A percentile compares a stretch with the other conserved stretches of the same genome.
Evolutionary conservation across 1,139 yeast species (phyloP).

Genomic region (Suhomyces anneliseae): DNA sequence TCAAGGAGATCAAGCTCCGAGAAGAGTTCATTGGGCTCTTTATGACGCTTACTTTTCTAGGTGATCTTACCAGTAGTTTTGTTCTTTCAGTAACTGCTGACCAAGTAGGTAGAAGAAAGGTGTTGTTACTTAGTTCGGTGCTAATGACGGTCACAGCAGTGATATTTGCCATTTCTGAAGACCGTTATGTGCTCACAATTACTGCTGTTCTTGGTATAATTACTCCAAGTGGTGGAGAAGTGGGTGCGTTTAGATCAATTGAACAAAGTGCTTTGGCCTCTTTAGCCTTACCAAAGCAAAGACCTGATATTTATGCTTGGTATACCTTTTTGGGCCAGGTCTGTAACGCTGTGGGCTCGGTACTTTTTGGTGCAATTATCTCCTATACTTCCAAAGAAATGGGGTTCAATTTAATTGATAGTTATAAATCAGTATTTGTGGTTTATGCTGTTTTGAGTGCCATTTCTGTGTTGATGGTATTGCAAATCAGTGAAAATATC

Average conservation of each 20-base stretch:
- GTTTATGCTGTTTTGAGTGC: slow-evolving; percentile 24
- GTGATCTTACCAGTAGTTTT: slow-evolving; percentile 39
- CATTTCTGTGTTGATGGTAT: slow-evolving; percentile 20
- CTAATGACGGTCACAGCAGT: slow-evolving; percentile 34
- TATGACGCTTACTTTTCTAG: slow-evolving; percentile 39
- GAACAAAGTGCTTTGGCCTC: slow-evolving; percentile 43
- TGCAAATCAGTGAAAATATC: slow-evolving; percentile 19
- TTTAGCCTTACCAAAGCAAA: slow-evolving; percentile 25
- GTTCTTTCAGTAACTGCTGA: slow-evolving; percentile 35
- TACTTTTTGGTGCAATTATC: slow-evolving; percentile 31
- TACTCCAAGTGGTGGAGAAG: slow-evolving; percentile 47
- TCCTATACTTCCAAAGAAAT: slow-evolving; percentile 20
- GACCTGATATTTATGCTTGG: slow-evolving; percentile 47
- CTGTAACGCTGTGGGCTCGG: slow-evolving; percentile 39
- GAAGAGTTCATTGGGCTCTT: slow-evolving; percentile 38
- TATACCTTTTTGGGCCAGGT: slow-evolving; percentile 40
- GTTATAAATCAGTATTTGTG: slow-evolving; percentile 33
- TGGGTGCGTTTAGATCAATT: slow-evolving; percentile 43
- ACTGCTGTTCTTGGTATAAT: slow-evolving; percentile 36
- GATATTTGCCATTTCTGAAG: slow-evolving; percentile 24
- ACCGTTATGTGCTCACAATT: slow-evolving; percentile 23
- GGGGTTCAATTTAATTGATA: slow-evolving; percentile 21
- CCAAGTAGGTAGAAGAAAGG: slow-evolving; percentile 32
- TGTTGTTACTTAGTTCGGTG: slow-evolving; percentile 29
- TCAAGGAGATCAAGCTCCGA: slow-evolving; percentile 30